Evolutionary conservation across 202 grass and related monocot species (phyloP), one percentile per base, ranked within the genome.

Genomic region (Dendrocalamus latiflorus): DNA sequence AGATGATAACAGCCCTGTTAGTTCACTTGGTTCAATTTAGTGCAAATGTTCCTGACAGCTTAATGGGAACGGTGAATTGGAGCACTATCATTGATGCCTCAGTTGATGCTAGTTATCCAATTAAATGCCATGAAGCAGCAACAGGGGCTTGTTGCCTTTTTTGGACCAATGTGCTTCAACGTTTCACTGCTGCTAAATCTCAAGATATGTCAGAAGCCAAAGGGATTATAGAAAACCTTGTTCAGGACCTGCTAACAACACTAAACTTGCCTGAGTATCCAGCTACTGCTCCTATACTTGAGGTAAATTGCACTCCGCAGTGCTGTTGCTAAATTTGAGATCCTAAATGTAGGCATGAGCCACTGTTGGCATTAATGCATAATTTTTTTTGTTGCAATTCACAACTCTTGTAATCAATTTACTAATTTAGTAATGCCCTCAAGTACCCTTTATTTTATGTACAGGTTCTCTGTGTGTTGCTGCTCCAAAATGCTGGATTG

Each of bases 1-100:
- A 99, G 90, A 96, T 96, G 93, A 96, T 96, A 92, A 96, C 93
- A 70, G 96, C 96, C 34, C 82, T 96, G 68, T 77, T 99, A 75
- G 83, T 99, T 89, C 96, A 96, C 79, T 81, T 99, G 78, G 96
- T 96, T 68, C 96, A 99, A n/a, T 99, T 96, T 70, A 96, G 96
- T 89, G 86, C 93, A 75, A 87, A 83, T 75, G 85, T 99, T 54
- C 96, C 96, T 65, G 91, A 93, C 69, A 92, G 83, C 81, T 87
- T 99, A 79, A 96, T 86, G 74, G 76, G 78, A 73, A 63, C 67
- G 47, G 83, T 95, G 72, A 93, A 81, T 88, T 99, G 93, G 96
- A 96, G 85, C 87, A 89, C 77, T 37, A 84, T 96, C 39, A 58
- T 92, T 55, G 96, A 99, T 89, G 79, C 87, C 60, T 89, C 93